phyloP scores from a whole-genome alignment of 1,284 basidiomycete genomes.

The Rhodotorula glutinis region DNA sequence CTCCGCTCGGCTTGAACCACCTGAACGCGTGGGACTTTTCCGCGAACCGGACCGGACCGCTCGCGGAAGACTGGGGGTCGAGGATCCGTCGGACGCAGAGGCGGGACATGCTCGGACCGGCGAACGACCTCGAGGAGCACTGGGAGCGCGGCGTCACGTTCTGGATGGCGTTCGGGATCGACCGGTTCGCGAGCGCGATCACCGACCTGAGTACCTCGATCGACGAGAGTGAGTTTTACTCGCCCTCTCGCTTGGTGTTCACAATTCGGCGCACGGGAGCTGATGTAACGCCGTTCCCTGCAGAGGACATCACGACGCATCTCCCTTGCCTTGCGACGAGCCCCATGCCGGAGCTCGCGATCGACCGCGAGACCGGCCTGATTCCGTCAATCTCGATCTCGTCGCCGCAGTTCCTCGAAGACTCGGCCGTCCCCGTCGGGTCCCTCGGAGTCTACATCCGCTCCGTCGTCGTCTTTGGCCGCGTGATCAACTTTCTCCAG shows the following conservation, averaged over 20 bases:
- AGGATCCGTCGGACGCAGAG: constrained; percentile 15
- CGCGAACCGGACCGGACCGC: constrained; percentile 7
- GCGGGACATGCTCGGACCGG: constrained; percentile 19
- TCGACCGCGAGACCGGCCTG: constrained; percentile 13
- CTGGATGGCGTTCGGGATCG: constrained; percentile 38
- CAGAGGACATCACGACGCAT: constrained; percentile 35
- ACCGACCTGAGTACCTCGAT: constrained; percentile 30
- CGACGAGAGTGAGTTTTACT: constrained; percentile 27
- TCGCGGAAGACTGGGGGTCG: constrained; percentile 23
- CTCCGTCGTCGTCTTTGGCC: constrained; percentile 31
- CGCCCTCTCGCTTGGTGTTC: background rate
- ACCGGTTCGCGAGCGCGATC: constrained; percentile 35
- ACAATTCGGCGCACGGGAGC: too few species aligned
- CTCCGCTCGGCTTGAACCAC: constrained; percentile 35
- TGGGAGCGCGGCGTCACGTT: constrained; percentile 32
- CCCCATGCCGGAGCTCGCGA: constrained; percentile 16
- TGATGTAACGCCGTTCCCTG: too few species aligned
- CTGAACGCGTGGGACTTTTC: constrained; percentile 32
- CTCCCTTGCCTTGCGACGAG: constrained; percentile 22
- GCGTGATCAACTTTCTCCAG: constrained; percentile 36
- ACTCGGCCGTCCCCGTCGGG: constrained; percentile 23
- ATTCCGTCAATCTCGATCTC: constrained; percentile 25
- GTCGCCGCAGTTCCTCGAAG: constrained; percentile 21
- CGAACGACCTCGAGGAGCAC: constrained; percentile 26
- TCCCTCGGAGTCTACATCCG: constrained; percentile 37